phyloP scores from a whole-genome alignment of 2,329 filamentous ascomycete species.

The Cryphonectria nitschkei region DNA sequence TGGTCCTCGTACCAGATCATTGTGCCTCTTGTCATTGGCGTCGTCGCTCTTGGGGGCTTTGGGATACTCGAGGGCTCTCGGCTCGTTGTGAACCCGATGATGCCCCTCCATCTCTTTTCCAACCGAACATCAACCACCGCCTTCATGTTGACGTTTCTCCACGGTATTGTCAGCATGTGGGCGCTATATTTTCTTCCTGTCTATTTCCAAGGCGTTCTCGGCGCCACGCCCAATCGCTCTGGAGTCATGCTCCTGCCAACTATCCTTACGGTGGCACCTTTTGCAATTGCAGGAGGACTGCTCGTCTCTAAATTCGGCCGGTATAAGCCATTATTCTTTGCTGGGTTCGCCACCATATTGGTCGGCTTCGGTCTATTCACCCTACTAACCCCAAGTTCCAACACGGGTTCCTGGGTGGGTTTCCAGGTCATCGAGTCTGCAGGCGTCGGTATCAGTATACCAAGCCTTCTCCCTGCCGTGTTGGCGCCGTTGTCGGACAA shows the following conservation, averaged over 20 bases:
- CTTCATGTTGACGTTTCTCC: neutral
- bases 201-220: neutral
- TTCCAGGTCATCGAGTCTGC: slow-evolving; percentile 46
- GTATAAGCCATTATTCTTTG: slow-evolving; percentile 26
- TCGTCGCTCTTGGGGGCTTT: neutral
- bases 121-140: slow-evolving; percentile 27
- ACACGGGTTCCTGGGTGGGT: slow-evolving; percentile 44
- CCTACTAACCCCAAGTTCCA: slow-evolving; percentile 41
- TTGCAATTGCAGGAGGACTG: slow-evolving; percentile 31
- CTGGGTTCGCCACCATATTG: slow-evolving; percentile 36
- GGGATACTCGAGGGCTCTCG: slow-evolving; percentile 17
- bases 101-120: slow-evolving; percentile 48
- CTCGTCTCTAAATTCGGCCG: slow-evolving; percentile 24
- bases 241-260: neutral
- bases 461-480: slow-evolving; percentile 45
- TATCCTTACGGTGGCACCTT: neutral
- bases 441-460: slow-evolving; percentile 45
- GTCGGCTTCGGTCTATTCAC: slow-evolving; percentile 43
- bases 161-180: neutral
- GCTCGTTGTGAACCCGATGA: slow-evolving; percentile 36
- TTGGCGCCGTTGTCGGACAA: slow-evolving; percentile 44
- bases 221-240: neutral
- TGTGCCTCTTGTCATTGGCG: slow-evolving; percentile 4
- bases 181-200: neutral
- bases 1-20: slow-evolving; percentile 10